Evolutionary conservation across 441 rosid genomes (phyloP), one percentile per base, ranked within the genome.

Genomic region (Gossypium aridum): DNA sequence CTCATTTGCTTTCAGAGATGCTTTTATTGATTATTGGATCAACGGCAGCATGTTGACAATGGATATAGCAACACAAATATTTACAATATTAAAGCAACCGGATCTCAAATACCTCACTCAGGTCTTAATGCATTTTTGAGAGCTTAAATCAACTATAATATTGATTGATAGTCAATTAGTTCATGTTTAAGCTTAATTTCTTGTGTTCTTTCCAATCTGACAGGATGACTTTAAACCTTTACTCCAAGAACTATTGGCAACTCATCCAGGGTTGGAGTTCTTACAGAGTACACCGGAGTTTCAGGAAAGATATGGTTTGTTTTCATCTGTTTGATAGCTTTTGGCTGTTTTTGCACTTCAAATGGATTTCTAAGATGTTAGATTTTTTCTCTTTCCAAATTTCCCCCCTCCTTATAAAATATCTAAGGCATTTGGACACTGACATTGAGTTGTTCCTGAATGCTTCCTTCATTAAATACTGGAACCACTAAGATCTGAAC

Each of bases 241-340:
- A 34, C 94, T 94, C 69, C 86, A 82, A 78, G 98, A 94, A 83
- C 85, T 96, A 9, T 78, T 96, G 85, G 96, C 98, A 10, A 93
- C 98, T 78, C 99, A 96, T 87, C 97, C 98, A 1, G 99, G 99
- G 55, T 82, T 96, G 80, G 99, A 93, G 79, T 96, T 96, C 81
- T 82, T 96, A 76, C 97, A 93, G 81, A 85, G 88, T 83, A 96
- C 98, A 31, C 99, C 99, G 45, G 99, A 96, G 84, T 96, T 96
- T 88, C 99, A 96, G 84, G 97, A 96, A 80, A 88, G 99, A 96
- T 96, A 96, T 83, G 99, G 99, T 93, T 76, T 2, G 90, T 86
- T 73, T 72, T 75, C 16, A 71, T 57, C 66, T 57, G 63, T 34
- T 78, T 77, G 39, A 7, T 66, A 23, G 26, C 47, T 69, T 54